Evolutionary conservation across 805 yeast species (phyloP).

Genomic region (Tanozyma kutaoensis): DNA sequence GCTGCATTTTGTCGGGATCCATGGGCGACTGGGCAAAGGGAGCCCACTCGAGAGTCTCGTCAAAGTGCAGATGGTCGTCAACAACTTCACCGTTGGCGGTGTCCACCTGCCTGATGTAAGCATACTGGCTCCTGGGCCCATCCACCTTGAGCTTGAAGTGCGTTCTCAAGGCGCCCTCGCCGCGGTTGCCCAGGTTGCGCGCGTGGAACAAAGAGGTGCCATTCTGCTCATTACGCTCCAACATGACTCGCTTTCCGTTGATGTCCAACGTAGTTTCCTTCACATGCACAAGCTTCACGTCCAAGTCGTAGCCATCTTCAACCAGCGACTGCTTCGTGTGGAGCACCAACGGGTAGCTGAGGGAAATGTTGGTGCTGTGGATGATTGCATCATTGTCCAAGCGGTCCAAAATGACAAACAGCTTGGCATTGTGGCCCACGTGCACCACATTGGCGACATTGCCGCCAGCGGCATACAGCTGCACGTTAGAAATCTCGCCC

Average conservation of each 20-base stretch:
- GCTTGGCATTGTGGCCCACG: slow-evolving; percentile 7
- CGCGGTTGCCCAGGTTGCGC: slow-evolving; percentile 32
- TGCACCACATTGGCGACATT: slow-evolving; percentile 20
- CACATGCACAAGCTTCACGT: slow-evolving; percentile 13
- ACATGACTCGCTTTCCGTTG: slow-evolving; percentile 9
- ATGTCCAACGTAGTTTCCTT: slow-evolving; percentile 6
- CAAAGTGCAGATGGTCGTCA: too few species aligned
- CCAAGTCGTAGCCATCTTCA: slow-evolving; percentile 11
- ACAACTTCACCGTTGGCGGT: too few species aligned
- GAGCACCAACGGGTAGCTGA: slow-evolving; percentile 17
- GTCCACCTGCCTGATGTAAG: too few species aligned
- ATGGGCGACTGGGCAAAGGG: too few species aligned
- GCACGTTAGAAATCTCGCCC: slow-evolving; percentile 24
- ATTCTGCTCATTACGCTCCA: slow-evolving; percentile 19
- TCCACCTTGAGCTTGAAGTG: slow-evolving; percentile 9
- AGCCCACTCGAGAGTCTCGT: too few species aligned
- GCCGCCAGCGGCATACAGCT: slow-evolving; percentile 24
- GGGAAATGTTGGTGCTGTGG: slow-evolving; percentile 6
- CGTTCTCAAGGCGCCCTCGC: slow-evolving; percentile 26
- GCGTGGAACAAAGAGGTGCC: slow-evolving; percentile 32
- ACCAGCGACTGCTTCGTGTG: slow-evolving; percentile 4
- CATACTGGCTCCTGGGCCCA: too few species aligned
- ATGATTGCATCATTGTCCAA: slow-evolving; percentile 6
- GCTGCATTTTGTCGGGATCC: too few species aligned
- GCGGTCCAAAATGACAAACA: slow-evolving; percentile 10